A percentile compares a stretch with the other conserved stretches of the same genome.
Evolutionary conservation across 2,329 filamentous ascomycete genomes (phyloP).

Genomic region (Arthrinium puccinioides): DNA sequence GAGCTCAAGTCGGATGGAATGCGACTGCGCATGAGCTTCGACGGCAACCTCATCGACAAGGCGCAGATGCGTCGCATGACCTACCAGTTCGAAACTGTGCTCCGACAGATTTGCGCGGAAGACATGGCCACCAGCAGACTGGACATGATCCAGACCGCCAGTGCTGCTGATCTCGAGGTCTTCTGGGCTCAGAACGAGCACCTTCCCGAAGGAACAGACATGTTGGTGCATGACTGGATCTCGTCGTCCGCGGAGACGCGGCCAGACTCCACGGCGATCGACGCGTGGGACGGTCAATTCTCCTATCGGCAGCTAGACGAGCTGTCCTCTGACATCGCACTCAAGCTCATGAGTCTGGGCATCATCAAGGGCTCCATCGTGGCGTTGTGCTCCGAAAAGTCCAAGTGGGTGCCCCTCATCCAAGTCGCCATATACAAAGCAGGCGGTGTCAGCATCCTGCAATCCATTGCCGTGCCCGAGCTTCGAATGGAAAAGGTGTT

Average conservation of each 20-base stretch:
- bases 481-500: neutral
- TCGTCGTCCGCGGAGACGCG: neutral
- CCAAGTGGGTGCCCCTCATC: neutral
- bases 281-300: neutral
- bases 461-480: neutral
- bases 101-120: neutral
- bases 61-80: neutral
- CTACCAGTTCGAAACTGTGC: neutral
- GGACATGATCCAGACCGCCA: neutral
- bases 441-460: neutral
- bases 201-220: neutral
- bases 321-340: neutral
- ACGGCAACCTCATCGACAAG: neutral
- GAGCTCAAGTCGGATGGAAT: neutral
- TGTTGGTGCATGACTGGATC: neutral
- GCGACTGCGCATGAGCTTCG: neutral
- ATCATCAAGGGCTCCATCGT: neutral
- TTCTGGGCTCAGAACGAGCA: neutral
- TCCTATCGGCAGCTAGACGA: neutral
- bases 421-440: conserved; percentile 1
- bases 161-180: neutral
- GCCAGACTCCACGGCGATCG: neutral
- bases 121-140: neutral
- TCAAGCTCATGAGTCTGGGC: neutral
- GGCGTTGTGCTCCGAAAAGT: neutral